These are phyloP conservation scores for Penicillium mononematosum DNA, from an alignment of 495 filamentous ascomycete species.

Conservation along the genomic window DNA sequence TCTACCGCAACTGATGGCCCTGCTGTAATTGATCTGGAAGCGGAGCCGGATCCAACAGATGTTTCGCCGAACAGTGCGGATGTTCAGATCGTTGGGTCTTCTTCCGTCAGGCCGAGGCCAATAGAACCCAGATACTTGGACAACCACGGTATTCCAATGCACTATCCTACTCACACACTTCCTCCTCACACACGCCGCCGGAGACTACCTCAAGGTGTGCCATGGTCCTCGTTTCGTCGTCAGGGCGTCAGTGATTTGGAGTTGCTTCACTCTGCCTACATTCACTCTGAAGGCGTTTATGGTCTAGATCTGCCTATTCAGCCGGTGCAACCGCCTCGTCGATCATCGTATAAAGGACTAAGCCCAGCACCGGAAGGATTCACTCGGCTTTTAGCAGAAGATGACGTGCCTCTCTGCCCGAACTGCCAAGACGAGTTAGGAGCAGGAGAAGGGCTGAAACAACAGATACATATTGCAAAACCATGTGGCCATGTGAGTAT, in stretches of 20 bases:
- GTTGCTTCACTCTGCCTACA: too few species aligned
- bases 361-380: conserved; percentile 58
- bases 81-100: conserved; percentile 40
- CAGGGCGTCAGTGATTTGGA: too few species aligned
- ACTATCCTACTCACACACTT: neutral
- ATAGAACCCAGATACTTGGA: conserved; percentile 16
- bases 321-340: conserved; percentile 35
- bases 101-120: conserved; percentile 6
- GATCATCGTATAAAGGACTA: conserved; percentile 58
- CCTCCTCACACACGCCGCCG: neutral
- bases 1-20: neutral
- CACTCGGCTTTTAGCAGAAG: conserved; percentile 60
- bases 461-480: conserved; percentile 71
- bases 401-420: conserved; percentile 67
- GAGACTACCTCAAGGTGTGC: neutral
- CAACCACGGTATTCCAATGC: conserved; percentile 5
- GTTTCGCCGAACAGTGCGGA: conserved; percentile 37
- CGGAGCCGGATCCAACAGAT: conserved; percentile 19
- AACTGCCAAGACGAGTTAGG: conserved; percentile 70
- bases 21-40: conserved; percentile 40
- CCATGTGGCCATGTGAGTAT: conserved; percentile 72
- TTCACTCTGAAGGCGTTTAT: too few species aligned
- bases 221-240: too few species aligned
- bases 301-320: neutral
- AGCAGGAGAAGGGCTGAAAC: conserved; percentile 55